Conservation (phyloP, 331 rosid genomes). For the Rosa hybrid region DNA sequence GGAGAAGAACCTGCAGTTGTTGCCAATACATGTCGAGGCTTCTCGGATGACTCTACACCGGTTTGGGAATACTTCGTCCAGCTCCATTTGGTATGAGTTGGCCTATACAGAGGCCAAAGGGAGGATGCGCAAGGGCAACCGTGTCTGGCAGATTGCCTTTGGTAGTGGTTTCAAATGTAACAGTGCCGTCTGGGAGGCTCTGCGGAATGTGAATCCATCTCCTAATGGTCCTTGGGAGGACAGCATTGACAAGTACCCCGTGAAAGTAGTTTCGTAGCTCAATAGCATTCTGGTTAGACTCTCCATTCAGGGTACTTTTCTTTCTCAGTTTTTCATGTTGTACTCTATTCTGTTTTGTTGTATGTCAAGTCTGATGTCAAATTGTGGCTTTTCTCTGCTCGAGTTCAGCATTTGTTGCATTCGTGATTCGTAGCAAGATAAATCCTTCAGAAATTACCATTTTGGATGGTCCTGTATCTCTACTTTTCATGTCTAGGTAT, state of each 20-base stretch:
- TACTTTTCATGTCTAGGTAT: not conserved
- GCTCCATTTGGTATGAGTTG: slow-evolving; percentile 75
- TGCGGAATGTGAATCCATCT: slow-evolving; percentile 53
- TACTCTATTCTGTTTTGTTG: slow-evolving; percentile 22
- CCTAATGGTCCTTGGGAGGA: slow-evolving; percentile 72
- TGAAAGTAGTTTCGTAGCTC: slow-evolving; percentile 37
- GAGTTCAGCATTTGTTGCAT: slow-evolving; percentile 11
- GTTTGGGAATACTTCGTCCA: slow-evolving; percentile 71
- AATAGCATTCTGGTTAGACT: slow-evolving; percentile 22
- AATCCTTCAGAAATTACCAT: slow-evolving; percentile 12
- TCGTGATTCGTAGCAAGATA: slow-evolving; percentile 17
- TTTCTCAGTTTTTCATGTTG: slow-evolving; percentile 20
- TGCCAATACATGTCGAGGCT: slow-evolving; percentile 62
- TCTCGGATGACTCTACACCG: slow-evolving; percentile 72
- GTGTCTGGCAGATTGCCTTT: slow-evolving; percentile 67
- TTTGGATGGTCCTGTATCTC: slow-evolving; percentile 12
- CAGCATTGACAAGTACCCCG: slow-evolving; percentile 64
- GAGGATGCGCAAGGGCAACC: slow-evolving; percentile 62
- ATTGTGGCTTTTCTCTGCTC: slow-evolving; percentile 13
- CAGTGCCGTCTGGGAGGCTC: slow-evolving; percentile 73
- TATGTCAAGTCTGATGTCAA: slow-evolving; percentile 16
- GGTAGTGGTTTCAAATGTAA: slow-evolving; percentile 65
- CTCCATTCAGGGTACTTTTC: slow-evolving; percentile 33
- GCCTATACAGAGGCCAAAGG: slow-evolving; percentile 65
- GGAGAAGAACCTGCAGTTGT: slow-evolving; percentile 63